Percentiles rank a stretch among this genome's conserved stretches.
phyloP scores from a whole-genome alignment of 73 alveolate species.

The Symbiodinium natans region DNA sequence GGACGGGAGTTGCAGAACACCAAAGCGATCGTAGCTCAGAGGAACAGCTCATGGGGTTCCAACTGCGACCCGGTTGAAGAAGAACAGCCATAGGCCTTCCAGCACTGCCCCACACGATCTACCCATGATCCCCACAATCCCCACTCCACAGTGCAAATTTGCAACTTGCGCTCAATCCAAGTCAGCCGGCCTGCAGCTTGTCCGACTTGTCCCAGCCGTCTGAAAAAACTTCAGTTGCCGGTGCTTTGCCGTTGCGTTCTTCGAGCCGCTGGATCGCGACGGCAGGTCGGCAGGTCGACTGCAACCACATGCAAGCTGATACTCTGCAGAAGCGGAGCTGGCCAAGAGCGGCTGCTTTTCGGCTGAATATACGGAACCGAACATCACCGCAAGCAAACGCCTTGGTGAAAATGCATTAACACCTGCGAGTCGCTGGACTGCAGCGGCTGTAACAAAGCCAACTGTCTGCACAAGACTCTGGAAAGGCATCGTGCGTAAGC shows the following conservation, averaged over 20 bases:
- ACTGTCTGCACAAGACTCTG: too few species aligned
- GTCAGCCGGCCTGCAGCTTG: not conserved
- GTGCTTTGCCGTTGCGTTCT: not conserved
- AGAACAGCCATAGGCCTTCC: not conserved
- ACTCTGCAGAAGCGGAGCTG: not conserved
- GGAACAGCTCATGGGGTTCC: not conserved
- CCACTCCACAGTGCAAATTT: not conserved
- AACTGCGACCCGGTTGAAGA: not conserved
- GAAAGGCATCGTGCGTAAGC: too few species aligned
- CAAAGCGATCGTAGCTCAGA: too few species aligned
- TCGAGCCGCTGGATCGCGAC: not conserved
- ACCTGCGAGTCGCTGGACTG: not conserved
- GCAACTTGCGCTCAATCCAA: not conserved
- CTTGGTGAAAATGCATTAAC: not conserved
- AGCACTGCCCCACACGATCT: not conserved
- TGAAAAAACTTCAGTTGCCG: too few species aligned
- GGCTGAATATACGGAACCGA: not conserved
- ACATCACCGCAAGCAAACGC: not conserved
- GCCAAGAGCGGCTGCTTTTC: not conserved
- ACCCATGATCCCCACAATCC: too few species aligned
- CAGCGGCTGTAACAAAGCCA: not conserved
- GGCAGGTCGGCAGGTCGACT: not conserved
- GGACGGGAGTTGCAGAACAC: too few species aligned
- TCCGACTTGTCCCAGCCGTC: not conserved
- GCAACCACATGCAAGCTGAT: not conserved